phyloP scores from a whole-genome alignment of 139 green algal genomes.

The Tetraselmis striata region DNA sequence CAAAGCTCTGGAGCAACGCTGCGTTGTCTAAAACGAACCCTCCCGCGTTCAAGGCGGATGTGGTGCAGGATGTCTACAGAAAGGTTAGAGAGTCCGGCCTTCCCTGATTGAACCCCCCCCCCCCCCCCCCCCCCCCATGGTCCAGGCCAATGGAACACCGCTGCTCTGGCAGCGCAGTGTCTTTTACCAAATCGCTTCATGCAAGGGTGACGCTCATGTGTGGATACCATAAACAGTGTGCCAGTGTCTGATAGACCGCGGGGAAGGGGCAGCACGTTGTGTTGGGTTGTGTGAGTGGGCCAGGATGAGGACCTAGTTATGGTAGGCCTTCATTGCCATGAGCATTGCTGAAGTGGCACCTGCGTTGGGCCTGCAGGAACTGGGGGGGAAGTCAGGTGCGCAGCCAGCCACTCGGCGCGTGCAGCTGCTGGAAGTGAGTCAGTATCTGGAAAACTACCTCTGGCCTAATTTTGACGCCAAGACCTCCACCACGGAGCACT shows the following conservation, averaged over 20 bases:
- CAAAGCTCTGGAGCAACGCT: conserved; percentile 38
- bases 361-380: neutral
- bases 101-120: too few relatives aligned
- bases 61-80: conserved; percentile 60
- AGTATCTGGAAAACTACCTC: conserved; percentile 95
- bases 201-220: too few relatives aligned
- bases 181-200: neutral
- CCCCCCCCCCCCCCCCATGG: too few relatives aligned
- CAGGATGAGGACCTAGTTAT: neutral
- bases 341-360: neutral
- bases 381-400: neutral
- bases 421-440: conserved; percentile 77
- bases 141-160: too few relatives aligned
- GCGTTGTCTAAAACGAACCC: neutral
- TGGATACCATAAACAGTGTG: too few relatives aligned
- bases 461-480: conserved; percentile 75
- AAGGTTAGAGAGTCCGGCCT: too few relatives aligned
- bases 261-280: conserved; percentile 18
- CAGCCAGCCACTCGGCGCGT: conserved; percentile 15
- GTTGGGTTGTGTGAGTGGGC: neutral
- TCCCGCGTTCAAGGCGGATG: conserved; percentile 43
- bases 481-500: conserved; percentile 45
- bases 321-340: neutral
- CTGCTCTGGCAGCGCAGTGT: too few relatives aligned
- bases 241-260: conserved; percentile 48